Evolutionary conservation across 345 rosid genomes (phyloP), one percentile per base, ranked within the genome.

Genomic region (Noccaea caerulescens): DNA sequence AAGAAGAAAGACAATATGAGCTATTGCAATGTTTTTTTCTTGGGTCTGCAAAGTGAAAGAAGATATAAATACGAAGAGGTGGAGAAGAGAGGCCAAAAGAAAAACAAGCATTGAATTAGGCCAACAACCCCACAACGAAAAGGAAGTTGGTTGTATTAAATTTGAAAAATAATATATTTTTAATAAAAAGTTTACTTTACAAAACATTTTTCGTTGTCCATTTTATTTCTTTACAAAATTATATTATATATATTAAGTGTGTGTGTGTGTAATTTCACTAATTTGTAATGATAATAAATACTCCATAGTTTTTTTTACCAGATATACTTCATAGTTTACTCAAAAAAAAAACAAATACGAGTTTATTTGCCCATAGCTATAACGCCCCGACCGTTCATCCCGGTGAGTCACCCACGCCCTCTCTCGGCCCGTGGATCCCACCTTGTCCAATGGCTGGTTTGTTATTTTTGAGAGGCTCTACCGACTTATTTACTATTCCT

Each of bases 121-220:
- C 84, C 79, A 76, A 86, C 85, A 89, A 86, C 84, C 87, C 84
- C 82, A 76, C 81, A 79, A 73, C 83, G 84, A 77, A 85, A 81
- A 75, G 64, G 63, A 74, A 76, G 83, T 82, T 76, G 74, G 77
- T 77, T 76, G 51, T 72, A 81, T 80, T 83, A 54, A 88, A 80
- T 86, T 74, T 78, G 49, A 77, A 80, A 81, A 58, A 25, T 8
- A 0, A 27, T 5, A 10, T 10, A 8, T 46, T 18, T 10, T 11
- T 7, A 25, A 23, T 9, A 44, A 10, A 55, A 32, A 53, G n/a
- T 58, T 52, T 59, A 49, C 53, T 44, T 51, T 51, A 38, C 42
- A 10, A 39, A 39, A 8, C 23, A 20, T 20, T 20, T 20, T 20
- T 20, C 23, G 23, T 20, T 20, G 23, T 20, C 23, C 23, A 20